A percentile compares a stretch with the other conserved stretches of the same genome.
Conservation (phyloP, 306 rosid species). For the Pyrus communis region DNA sequence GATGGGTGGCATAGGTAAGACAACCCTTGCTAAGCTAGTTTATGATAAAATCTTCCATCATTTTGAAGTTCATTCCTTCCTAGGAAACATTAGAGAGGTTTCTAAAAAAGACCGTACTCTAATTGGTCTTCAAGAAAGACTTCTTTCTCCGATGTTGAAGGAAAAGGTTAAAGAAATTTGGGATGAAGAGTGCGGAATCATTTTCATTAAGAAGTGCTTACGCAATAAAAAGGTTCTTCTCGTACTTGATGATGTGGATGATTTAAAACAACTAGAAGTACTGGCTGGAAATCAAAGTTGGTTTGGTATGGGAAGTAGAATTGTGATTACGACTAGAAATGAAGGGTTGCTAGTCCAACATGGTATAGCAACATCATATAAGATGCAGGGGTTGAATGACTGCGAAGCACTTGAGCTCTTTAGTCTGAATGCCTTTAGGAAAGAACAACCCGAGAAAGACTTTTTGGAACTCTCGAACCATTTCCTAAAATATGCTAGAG, state of each 20-base stretch:
- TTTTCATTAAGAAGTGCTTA: slow-evolving; percentile 9
- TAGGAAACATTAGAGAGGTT: neutral
- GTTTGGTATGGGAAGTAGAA: slow-evolving; percentile 23
- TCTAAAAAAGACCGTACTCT: neutral
- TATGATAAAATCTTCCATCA: neutral
- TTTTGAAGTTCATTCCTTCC: neutral
- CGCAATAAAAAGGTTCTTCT: slow-evolving; percentile 9
- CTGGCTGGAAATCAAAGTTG: slow-evolving; percentile 16
- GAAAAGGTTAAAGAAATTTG: neutral
- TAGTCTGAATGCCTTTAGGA: too few relatives aligned
- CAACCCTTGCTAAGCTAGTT: neutral
- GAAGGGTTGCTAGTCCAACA: neutral
- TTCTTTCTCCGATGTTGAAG: slow-evolving; percentile 6
- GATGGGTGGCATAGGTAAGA: neutral
- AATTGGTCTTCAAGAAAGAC: slow-evolving; percentile 7
- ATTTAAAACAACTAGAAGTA: slow-evolving; percentile 16
- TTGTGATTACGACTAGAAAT: slow-evolving; percentile 18
- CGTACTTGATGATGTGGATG: neutral
- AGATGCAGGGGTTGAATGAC: too few relatives aligned
- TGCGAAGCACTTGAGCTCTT: too few relatives aligned
- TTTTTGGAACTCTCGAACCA: neutral
- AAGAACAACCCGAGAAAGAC: too few relatives aligned
- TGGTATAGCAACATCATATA: neutral
- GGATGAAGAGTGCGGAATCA: neutral
- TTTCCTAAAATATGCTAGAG: neutral